Conservation (phyloP, 352 stramenopile genomes). For the Nothophytophthora sp. region DNA sequence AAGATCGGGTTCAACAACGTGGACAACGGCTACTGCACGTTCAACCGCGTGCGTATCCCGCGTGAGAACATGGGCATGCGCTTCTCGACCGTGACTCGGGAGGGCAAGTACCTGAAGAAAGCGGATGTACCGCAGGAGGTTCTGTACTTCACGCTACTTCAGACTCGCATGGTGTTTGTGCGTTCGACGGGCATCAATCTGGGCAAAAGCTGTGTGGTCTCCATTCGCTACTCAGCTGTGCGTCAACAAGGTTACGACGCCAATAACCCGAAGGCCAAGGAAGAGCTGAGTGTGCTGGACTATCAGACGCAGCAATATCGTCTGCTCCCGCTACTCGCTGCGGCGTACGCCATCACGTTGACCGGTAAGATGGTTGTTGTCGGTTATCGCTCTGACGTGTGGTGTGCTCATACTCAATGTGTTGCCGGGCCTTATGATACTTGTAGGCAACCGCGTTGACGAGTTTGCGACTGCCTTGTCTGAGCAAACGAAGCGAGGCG, state of each 20-base stretch:
- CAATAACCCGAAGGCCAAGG: constrained; percentile 44
- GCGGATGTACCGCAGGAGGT: constrained; percentile 45
- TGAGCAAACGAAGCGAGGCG: constrained; percentile 26
- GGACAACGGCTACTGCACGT: constrained; percentile 68
- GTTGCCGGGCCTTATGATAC: background rate
- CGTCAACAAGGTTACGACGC: constrained; percentile 86
- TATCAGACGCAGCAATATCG: constrained; percentile 96
- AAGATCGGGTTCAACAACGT: constrained; percentile 81
- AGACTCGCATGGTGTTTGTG: constrained; percentile 72
- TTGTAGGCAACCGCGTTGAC: constrained; percentile 33
- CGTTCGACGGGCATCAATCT: constrained; percentile 51
- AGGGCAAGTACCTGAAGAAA: constrained; percentile 72
- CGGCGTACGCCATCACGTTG: constrained; percentile 82
- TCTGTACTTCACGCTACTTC: constrained; percentile 84
- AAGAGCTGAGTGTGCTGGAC: constrained; percentile 92
- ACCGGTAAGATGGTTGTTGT: background rate
- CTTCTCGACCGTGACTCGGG: constrained; percentile 47
- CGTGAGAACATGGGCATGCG: constrained; percentile 74
- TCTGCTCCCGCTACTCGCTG: constrained; percentile 85
- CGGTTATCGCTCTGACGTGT: constrained; percentile 36
- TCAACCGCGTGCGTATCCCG: constrained; percentile 60
- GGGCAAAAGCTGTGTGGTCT: constrained; percentile 91
- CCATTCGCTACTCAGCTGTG: constrained; percentile 93
- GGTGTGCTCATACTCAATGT: background rate
- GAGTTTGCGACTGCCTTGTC: constrained; percentile 32